phyloP scores from a whole-genome alignment of 139 green algal species.

The Closterium sp. region DNA sequence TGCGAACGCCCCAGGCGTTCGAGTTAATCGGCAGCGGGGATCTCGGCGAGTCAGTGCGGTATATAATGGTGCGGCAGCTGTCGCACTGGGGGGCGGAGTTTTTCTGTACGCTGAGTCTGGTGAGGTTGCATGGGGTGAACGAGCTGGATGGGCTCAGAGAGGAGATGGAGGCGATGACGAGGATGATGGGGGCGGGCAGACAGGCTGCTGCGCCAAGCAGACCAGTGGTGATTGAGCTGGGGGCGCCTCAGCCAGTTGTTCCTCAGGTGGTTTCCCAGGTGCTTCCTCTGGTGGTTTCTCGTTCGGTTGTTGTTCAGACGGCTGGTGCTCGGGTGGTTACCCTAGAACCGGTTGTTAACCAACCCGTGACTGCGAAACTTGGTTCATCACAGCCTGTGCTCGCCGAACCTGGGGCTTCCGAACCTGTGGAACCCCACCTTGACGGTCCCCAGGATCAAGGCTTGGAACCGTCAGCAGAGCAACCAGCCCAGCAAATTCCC shows the following conservation, averaged over 20 bases:
- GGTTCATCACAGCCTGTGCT: no score
- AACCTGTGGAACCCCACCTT: no score
- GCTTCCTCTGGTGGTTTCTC: no score
- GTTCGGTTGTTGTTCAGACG: no score
- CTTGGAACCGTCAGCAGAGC: no score
- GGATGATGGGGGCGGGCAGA: neutral
- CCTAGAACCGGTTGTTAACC: no score
- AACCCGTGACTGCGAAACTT: no score
- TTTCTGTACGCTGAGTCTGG: constrained; percentile 56
- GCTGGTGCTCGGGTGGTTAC: neutral
- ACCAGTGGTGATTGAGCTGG: neutral
- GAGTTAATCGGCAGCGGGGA: neutral
- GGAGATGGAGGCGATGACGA: constrained; percentile 47
- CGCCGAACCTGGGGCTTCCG: no score
- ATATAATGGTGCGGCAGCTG: constrained; percentile 48
- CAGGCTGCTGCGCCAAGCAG: neutral
- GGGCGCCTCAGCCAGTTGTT: no score
- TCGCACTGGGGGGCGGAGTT: constrained; percentile 51
- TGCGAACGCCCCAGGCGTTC: constrained; percentile 52
- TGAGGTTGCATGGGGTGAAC: constrained; percentile 57
- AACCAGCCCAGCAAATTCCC: no score
- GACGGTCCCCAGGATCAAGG: no score
- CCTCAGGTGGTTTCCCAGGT: no score
- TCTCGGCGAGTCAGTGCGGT: constrained; percentile 43
- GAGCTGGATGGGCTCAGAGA: constrained; percentile 54